These are phyloP conservation scores for Saturnispora diversa DNA, from an alignment of 805 yeast genomes.

Conservation along the genomic window DNA sequence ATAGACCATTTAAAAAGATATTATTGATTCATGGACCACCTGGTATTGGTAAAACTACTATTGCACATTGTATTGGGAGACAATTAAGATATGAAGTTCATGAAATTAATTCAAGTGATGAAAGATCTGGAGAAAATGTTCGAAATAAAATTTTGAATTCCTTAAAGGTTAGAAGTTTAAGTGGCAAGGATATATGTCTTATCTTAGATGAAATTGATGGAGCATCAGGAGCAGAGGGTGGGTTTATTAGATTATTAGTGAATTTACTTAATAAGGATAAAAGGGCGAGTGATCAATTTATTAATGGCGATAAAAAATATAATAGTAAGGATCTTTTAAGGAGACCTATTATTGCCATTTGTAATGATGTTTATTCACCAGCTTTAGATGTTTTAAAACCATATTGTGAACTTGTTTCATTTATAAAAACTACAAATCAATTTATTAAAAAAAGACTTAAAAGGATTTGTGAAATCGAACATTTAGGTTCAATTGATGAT, in stretches of 20 bases:
- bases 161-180: conserved; percentile 54
- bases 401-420: conserved; percentile 60
- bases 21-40: conserved; percentile 85
- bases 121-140: conserved; percentile 50
- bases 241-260: conserved; percentile 48
- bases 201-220: conserved; percentile 90
- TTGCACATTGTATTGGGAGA: conserved; percentile 74
- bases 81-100: conserved; percentile 74
- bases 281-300: conserved; percentile 36
- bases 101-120: conserved; percentile 84
- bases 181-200: conserved; percentile 70
- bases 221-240: conserved; percentile 44
- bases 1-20: conserved; percentile 55
- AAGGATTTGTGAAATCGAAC: conserved; percentile 50
- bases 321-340: conserved; percentile 34
- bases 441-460: conserved; percentile 40
- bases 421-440: conserved; percentile 48
- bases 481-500: conserved; percentile 36
- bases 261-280: conserved; percentile 55
- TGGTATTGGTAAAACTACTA: conserved; percentile 87
- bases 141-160: conserved; percentile 53
- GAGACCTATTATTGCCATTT: conserved; percentile 87
- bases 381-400: conserved; percentile 70
- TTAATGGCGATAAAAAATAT: conserved; percentile 17
- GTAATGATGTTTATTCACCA: conserved; percentile 77